Base-by-base conservation (phyloP, 1,139 yeast species). In the Pichia sp. region DNA sequence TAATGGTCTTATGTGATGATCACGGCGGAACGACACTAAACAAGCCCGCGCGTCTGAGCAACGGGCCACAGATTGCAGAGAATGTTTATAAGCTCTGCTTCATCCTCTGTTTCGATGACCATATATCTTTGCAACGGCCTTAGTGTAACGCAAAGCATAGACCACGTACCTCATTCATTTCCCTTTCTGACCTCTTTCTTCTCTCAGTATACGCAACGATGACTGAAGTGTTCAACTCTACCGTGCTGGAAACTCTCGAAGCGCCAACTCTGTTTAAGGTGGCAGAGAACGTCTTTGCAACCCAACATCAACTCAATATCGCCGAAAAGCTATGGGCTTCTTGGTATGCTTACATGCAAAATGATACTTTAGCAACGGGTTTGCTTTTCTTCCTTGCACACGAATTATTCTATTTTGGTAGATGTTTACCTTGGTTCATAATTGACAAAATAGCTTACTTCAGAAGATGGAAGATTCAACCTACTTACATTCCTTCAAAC, bases 361-460 rank as follows among this genome's bases (percentile, higher is more conserved):
- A 84, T 52, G 95, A 85, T 54, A 63, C 75, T 20, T 66, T 86
- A 34, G 95, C 96, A 25, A 86, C 95, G 2, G 96, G 96, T 7
- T 60, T 85, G 32, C 61, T 86, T 50, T 80, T 86, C 56, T 82
- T 86, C 56, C 51, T 73, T 26, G 68, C 80, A 38, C 96, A 86
- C 59, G 96, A 86, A 58, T 34, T 78, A 39, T 77, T 82, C 69
- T 86, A 86, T 60, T 86, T 86, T 56, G 88, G 86, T 33, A 74
- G 95, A 57, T 79, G 88, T 58, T 51, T 85, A 31, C 96, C 96
- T n/a, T 86, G 95, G 95, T 72, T 70, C 53, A 67, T 85, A 36
- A 75, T 86, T 44, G 95, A 84, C 56, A 69, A 71, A 49, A 75
- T 81, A 32, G 85, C 91, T 11, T 81, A 69, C 55, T 85, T 85